Base-by-base conservation (phyloP, 169 alveolate genomes). In the Plasmodium relictum region DNA sequence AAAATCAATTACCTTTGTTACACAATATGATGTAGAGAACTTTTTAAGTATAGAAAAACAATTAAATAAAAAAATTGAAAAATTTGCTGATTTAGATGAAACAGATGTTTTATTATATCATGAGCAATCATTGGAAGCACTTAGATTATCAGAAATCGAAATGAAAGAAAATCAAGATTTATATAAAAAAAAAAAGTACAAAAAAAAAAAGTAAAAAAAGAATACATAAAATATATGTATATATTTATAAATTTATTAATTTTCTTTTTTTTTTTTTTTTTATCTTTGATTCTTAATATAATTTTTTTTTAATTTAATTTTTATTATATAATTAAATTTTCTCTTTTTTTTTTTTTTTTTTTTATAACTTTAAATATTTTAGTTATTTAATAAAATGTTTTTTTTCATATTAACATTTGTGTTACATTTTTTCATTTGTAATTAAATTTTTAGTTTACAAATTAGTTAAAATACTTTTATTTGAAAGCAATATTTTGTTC, bases 1-100 rank as follows among this genome's bases (percentile, higher is more conserved):
- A 8, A 93, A 96, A 70, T 97, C 99, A n/a, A 93, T 98, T 0
- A 96, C 99, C 1, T 69, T 98, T 16, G 99, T 98, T n/a, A 98
- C 99, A 31, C 98, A 98, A 95, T 97, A 96, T 42, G 97, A 88
- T 88, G 94, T 93, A 7, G 88, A 58, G 54, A 73, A 66, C 6
- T 92, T 92, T 56, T 73, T 88, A 41, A n/a, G 65, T 14, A 76
- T 88, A n/a, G 92, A 74, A 54, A 88, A 58, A 48, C 61, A 87
- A 54, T 20, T 89, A 24, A 78, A 92, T 54, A 89, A 89, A 74
- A 89, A 93, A 70, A 68, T 93, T 56, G 89, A 80, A 2, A 95
- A 91, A 66, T 95, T 93, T 61, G 88, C 58, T 3, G 93, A 88
- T 37, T 74, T 89, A 5, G 97, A 95, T 37, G 95, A 95, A 85